These are phyloP conservation scores for Sarocladiaceae sp. DNA, from an alignment of 2,329 filamentous ascomycete genomes.

Conservation along the genomic window DNA sequence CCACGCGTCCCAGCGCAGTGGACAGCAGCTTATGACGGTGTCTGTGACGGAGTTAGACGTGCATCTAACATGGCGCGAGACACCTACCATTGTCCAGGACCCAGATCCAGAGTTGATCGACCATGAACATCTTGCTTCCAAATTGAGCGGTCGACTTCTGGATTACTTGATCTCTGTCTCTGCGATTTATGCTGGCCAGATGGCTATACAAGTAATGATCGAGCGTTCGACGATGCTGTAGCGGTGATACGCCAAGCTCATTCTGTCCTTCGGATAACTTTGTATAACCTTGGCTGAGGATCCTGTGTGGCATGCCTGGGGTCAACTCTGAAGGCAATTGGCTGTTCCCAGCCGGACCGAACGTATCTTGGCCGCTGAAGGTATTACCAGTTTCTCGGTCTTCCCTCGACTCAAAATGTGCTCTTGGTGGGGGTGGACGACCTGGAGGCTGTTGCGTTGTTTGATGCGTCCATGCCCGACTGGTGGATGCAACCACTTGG, in stretches of 20 bases:
- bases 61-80: neutral
- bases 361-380: too few relatives aligned
- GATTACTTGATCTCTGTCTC: slow-evolving; percentile 39
- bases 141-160: slow-evolving; percentile 23
- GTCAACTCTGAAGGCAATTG: too few relatives aligned
- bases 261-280: neutral
- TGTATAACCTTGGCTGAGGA: neutral
- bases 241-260: slow-evolving; percentile 22
- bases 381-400: too few relatives aligned
- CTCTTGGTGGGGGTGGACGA: too few relatives aligned
- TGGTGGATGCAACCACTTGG: too few relatives aligned
- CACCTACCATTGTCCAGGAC: slow-evolving; percentile 26
- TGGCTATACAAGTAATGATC: slow-evolving; percentile 40
- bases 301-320: neutral
- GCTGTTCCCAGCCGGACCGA: too few relatives aligned
- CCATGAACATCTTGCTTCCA: slow-evolving; percentile 29
- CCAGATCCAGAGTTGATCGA: slow-evolving; percentile 40
- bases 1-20: slow-evolving; percentile 32
- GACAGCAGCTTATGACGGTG: slow-evolving; percentile 32
- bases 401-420: too few relatives aligned
- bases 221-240: slow-evolving; percentile 40
- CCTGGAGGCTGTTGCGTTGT: too few relatives aligned
- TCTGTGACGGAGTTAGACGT: neutral
- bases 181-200: slow-evolving; percentile 29
- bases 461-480: too few relatives aligned